Percentiles rank a stretch among this genome's conserved stretches.
Evolutionary conservation across 2,329 filamentous ascomycete genomes (phyloP).

Genomic region (Amphichorda felina): DNA sequence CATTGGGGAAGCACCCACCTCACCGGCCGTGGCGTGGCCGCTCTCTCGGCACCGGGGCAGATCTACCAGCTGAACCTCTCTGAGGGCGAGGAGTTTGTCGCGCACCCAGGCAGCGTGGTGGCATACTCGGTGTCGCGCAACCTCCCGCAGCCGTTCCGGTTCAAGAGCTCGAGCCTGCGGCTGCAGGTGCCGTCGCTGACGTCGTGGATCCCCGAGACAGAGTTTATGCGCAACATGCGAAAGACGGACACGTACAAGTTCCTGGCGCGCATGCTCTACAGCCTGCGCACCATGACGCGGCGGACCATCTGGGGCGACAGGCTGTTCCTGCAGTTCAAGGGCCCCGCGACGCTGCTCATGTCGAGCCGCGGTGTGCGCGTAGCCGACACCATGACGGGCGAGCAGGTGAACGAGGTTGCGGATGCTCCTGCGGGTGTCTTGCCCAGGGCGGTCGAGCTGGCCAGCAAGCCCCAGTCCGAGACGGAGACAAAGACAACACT

Average conservation of each 20-base stretch:
- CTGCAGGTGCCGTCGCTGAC: conserved; percentile 67
- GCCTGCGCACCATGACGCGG: conserved; percentile 62
- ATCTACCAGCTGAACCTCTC: conserved; percentile 76
- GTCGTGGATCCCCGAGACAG: conserved; percentile 53
- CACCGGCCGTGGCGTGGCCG: conserved; percentile 78
- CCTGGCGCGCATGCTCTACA: conserved; percentile 52
- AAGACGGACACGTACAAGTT: conserved; percentile 62
- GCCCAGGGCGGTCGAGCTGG: conserved; percentile 41
- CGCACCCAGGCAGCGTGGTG: conserved; percentile 82
- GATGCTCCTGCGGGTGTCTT: conserved; percentile 65
- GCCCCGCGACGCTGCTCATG: conserved; percentile 74
- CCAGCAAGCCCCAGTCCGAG: conserved; percentile 14
- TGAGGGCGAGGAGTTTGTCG: conserved; percentile 79
- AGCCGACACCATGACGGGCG: conserved; percentile 63
- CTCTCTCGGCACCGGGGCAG: conserved; percentile 76
- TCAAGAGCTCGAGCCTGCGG: conserved; percentile 63
- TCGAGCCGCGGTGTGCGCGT: conserved; percentile 76
- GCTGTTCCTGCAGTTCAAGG: conserved; percentile 81
- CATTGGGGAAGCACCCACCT: conserved; percentile 88
- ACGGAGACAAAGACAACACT: conserved; percentile 13
- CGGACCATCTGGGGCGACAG: conserved; percentile 88
- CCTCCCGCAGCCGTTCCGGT: conserved; percentile 72
- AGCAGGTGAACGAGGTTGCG: conserved; percentile 84
- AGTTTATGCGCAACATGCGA: conserved; percentile 63
- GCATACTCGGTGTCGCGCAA: conserved; percentile 72